A percentile compares a stretch with the other conserved stretches of the same genome.
Evolutionary conservation across 129 eudicot genomes (phyloP).

Genomic region (Flaveria ramosissima): DNA sequence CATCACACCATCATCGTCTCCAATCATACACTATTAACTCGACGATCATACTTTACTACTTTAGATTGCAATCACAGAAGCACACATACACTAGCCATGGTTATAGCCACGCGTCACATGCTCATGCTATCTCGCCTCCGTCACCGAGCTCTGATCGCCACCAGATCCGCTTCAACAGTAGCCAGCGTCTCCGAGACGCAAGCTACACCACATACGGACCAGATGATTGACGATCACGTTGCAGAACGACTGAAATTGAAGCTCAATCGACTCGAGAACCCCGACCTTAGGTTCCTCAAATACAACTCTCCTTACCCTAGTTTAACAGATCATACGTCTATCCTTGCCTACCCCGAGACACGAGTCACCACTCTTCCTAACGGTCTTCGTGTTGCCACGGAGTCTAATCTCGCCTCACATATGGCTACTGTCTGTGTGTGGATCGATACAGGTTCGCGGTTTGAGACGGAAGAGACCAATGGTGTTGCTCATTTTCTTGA

Average conservation of each 20-base stretch:
- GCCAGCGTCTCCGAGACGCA: constrained; percentile 38
- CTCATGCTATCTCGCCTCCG: constrained; percentile 44
- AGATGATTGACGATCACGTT: constrained; percentile 76
- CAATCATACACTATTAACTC: constrained; percentile 9
- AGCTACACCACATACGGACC: constrained; percentile 52
- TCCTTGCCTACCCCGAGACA: constrained; percentile 66
- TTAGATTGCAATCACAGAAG: constrained; percentile 13
- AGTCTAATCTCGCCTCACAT: constrained; percentile 53
- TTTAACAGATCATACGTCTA: constrained; percentile 56
- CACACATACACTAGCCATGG: constrained; percentile 37
- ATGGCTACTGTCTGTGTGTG: constrained; percentile 85
- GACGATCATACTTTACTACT: constrained; percentile 9
- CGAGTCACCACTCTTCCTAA: constrained; percentile 77
- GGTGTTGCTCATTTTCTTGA: constrained; percentile 88
- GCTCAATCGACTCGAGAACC: constrained; percentile 58
- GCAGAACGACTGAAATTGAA: constrained; percentile 56
- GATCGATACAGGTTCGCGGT: constrained; percentile 87
- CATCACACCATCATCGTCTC: constrained; percentile 18
- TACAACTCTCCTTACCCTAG: constrained; percentile 69
- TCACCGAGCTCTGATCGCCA: constrained; percentile 20
- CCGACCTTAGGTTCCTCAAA: constrained; percentile 61
- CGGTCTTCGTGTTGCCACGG: constrained; percentile 96
- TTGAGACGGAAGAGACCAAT: constrained; percentile 67
- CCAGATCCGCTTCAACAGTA: constrained; percentile 34
- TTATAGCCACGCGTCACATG: constrained; percentile 54